These are phyloP conservation scores for Pseudopithomyces maydicus DNA, from an alignment of 2,329 filamentous ascomycete species.

Conservation along the genomic window DNA sequence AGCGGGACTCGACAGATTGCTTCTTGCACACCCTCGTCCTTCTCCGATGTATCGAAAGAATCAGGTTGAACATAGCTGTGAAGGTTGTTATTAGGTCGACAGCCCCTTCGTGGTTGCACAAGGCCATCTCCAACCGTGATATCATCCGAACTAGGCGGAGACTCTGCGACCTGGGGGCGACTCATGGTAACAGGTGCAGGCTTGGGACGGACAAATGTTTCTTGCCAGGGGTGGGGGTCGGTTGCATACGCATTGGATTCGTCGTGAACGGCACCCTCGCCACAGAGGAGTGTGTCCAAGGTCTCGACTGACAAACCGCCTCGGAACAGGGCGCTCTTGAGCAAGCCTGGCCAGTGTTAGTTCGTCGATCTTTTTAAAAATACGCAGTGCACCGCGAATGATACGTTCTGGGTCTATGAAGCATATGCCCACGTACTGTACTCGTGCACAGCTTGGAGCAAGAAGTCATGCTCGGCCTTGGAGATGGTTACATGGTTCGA, in stretches of 20 bases:
- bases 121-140: slow-evolving; percentile 23
- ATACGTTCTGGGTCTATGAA: neutral
- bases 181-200: slow-evolving; percentile 16
- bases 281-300: slow-evolving; percentile 53
- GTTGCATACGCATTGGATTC: slow-evolving; percentile 15
- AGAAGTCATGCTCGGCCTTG: slow-evolving; percentile 64
- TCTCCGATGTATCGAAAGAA: slow-evolving; percentile 19
- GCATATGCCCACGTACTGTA: slow-evolving; percentile 55
- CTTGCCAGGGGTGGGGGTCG: slow-evolving; percentile 18
- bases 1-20: slow-evolving; percentile 22
- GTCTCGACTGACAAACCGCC: slow-evolving; percentile 58
- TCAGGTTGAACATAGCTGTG: slow-evolving; percentile 24
- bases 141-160: slow-evolving; percentile 22
- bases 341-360: slow-evolving; percentile 43
- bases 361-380: neutral
- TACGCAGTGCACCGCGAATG: neutral
- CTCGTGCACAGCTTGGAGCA: slow-evolving; percentile 56
- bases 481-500: slow-evolving; percentile 59
- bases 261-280: slow-evolving; percentile 25
- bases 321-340: slow-evolving; percentile 54
- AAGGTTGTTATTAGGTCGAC: slow-evolving; percentile 17
- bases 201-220: slow-evolving; percentile 15
- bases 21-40: slow-evolving; percentile 21
- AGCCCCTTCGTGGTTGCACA: slow-evolving; percentile 15
- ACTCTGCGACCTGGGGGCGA: slow-evolving; percentile 7